Evolutionary conservation across 1,284 basidiomycete species (phyloP).

Genomic region (Hymenochaete sp.): DNA sequence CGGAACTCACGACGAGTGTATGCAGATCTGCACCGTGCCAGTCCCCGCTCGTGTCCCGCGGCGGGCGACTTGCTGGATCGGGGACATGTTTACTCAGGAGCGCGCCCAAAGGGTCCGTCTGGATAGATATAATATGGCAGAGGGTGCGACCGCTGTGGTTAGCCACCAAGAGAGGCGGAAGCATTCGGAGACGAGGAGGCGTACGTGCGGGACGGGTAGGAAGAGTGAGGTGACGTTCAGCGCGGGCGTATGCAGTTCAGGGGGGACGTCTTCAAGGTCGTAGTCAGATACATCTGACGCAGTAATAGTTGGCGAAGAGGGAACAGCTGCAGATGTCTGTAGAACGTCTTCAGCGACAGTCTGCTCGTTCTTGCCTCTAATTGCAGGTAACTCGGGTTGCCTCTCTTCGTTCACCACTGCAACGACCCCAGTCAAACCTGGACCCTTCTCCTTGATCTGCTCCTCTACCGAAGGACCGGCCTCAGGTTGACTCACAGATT

Average conservation of each 20-base stretch:
- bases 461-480: background rate
- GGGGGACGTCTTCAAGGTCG: conserved; percentile 45
- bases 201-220: conserved; percentile 74
- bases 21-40: conserved; percentile 64
- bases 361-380: too few species aligned
- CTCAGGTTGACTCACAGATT: background rate
- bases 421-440: conserved; percentile 4
- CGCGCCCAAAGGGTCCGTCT: conserved; percentile 75
- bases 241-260: conserved; percentile 45
- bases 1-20: conserved; percentile 60
- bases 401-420: conserved; percentile 2
- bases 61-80: conserved; percentile 62
- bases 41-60: conserved; percentile 62
- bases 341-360: too few species aligned
- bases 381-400: background rate
- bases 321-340: conserved; percentile 23
- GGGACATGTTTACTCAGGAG: conserved; percentile 73
- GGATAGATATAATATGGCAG: conserved; percentile 30
- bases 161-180: conserved; percentile 50
- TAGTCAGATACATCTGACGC: conserved; percentile 23
- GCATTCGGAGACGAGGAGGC: conserved; percentile 33
- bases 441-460: conserved; percentile 4
- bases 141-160: conserved; percentile 27
- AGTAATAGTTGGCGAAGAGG: conserved; percentile 18
- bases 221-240: conserved; percentile 68